Evolutionary conservation across 176 grass and related monocot genomes (phyloP).

Genomic region (Puya raimondii): DNA sequence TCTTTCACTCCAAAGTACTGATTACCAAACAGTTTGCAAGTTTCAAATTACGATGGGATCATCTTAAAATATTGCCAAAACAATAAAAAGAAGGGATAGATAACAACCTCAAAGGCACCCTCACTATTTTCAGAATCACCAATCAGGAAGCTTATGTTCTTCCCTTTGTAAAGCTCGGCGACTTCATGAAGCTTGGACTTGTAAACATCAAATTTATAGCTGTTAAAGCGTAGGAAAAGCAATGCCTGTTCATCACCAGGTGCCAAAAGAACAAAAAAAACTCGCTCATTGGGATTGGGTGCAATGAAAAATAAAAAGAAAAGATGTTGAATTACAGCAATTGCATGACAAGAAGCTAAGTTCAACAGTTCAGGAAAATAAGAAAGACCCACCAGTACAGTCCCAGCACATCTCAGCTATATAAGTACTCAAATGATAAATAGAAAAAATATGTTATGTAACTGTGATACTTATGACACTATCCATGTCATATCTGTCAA

Average conservation of each 20-base stretch:
- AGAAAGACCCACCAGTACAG: too few species aligned
- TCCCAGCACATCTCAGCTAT: too few species aligned
- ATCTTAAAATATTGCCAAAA: neutral
- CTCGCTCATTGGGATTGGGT: too few species aligned
- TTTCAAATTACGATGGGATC: conserved; percentile 7
- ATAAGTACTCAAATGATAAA: too few species aligned
- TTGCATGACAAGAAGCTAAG: neutral
- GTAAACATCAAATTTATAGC: conserved; percentile 55
- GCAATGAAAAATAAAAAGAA: neutral
- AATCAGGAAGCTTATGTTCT: conserved; percentile 82
- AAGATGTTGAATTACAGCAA: neutral
- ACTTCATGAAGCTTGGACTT: conserved; percentile 44
- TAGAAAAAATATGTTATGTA: too few species aligned
- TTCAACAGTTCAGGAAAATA: too few species aligned
- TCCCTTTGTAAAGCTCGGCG: conserved; percentile 55
- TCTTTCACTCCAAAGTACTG: conserved; percentile 84
- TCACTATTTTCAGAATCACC: conserved; percentile 75
- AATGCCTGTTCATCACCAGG: conserved; percentile 43
- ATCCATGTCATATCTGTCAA: neutral
- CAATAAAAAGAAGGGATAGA: neutral
- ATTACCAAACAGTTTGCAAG: conserved; percentile 10
- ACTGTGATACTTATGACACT: too few species aligned
- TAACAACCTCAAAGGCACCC: conserved; percentile 72
- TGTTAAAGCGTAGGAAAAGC: conserved; percentile 78
- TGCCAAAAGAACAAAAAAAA: conserved; percentile 12